Base-by-base conservation (phyloP, 148 eudicot species). In the Dianthus caryophyllus region DNA sequence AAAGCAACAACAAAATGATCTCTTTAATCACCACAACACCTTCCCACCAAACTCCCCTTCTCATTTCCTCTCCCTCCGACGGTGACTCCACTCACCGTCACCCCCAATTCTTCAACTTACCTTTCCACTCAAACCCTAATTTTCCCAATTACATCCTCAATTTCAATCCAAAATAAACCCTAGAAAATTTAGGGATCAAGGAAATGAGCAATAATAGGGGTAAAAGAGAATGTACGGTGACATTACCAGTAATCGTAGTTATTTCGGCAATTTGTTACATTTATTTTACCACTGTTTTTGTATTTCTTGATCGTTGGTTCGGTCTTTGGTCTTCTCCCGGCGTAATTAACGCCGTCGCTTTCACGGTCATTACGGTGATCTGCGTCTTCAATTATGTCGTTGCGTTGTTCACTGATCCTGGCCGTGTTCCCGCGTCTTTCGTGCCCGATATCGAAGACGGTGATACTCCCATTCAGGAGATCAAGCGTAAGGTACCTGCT, bases 401-500 rank as follows among this genome's bases (percentile, higher is more conserved):
- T 61, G 93, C 99, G 18, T 43, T 90, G 7, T 69, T 66, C 33
- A 84, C 86, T 30, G 97, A 90, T 77, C 99, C 99, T 46, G 99
- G 99, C 59, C 82, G 83, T 65, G 97, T 95, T 25, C 97, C 99
- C 0, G 33, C 70, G 5, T 70, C 93, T 2, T 95, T 77, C 67
- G 60, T 75, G 14, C 99, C 99, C 26, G 97, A 95, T 73, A 62
- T 95, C 30, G 99, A 90, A 66, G 97, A 90, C 59, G 17, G 76
- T 17, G 71, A 74, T 33, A 78, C 64, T 57, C 87, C 86, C 21
- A 75, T 95, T 48, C 97, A 95, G 22, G 99, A 95, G 85, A 87
- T 90, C 79, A 95, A 95, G 73, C 91, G 97, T 57, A 95, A 90
- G 97, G 99, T 85, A 54, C n/a, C n/a, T n/a, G n/a, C n/a, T n/a